These are phyloP conservation scores for Eruca vesicaria DNA, from an alignment of 441 rosid genomes.

Conservation along the genomic window DNA sequence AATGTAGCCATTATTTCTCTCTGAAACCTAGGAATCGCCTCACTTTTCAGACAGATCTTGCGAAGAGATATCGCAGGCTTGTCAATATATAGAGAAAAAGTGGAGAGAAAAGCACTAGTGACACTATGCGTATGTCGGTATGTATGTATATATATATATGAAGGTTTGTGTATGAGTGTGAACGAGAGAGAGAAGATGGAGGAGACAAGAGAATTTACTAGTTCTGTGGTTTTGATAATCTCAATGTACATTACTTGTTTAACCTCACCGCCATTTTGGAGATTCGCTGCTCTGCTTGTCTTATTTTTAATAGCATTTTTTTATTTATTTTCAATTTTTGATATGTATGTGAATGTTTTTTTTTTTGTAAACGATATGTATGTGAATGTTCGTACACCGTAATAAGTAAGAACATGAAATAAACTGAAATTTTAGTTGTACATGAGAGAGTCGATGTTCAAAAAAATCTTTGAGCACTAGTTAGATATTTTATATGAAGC, in stretches of 20 bases:
- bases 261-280: constrained; percentile 32
- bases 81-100: constrained; percentile 24
- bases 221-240: constrained; percentile 11
- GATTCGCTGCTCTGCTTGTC: constrained; percentile 23
- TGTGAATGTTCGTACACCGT: constrained; percentile 16
- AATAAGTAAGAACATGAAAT: too few species aligned
- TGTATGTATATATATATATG: not conserved
- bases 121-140: constrained; percentile 23
- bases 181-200: constrained; percentile 26
- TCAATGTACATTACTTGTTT: constrained; percentile 23
- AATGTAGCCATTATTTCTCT: constrained; percentile 43
- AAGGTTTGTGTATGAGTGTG: constrained; percentile 32
- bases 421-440: too few species aligned
- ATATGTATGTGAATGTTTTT: not conserved
- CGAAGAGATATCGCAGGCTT: constrained; percentile 28
- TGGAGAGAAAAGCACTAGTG: constrained; percentile 25
- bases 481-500: too few species aligned
- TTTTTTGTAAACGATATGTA: too few species aligned
- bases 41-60: constrained; percentile 36
- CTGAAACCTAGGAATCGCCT: constrained; percentile 33
- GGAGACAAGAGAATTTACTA: constrained; percentile 33
- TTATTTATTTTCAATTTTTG: not conserved
- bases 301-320: not conserved
- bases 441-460: too few species aligned
- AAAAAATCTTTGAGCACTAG: too few species aligned